Conservation (phyloP, 163 green algal genomes). For the Volvox carteri region DNA sequence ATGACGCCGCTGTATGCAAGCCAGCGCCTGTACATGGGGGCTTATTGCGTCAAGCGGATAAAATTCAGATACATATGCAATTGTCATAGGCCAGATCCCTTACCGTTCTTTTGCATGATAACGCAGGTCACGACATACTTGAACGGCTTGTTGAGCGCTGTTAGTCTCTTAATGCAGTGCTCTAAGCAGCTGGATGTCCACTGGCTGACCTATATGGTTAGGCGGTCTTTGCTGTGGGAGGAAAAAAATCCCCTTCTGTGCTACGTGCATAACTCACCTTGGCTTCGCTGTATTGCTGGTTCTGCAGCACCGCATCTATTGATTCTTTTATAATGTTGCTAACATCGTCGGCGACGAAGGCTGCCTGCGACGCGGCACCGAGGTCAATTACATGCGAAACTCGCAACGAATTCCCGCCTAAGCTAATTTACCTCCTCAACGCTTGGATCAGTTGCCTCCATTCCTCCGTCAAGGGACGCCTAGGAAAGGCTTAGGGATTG, state of each 20-base stretch:
- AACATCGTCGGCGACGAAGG: constrained; percentile 86
- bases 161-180: constrained; percentile 83
- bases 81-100: too few species aligned
- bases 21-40: constrained; percentile 78
- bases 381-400: constrained; percentile 41
- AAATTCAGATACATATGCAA: too few species aligned
- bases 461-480: not conserved
- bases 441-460: constrained; percentile 40
- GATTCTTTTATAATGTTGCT: constrained; percentile 90
- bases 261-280: constrained; percentile 68
- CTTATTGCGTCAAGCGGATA: too few species aligned
- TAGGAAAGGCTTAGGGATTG: not conserved
- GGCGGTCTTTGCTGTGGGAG: not conserved
- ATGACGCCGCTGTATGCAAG: constrained; percentile 85
- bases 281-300: constrained; percentile 79
- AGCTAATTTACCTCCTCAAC: constrained; percentile 31
- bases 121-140: constrained; percentile 89
- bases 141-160: constrained; percentile 85
- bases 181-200: constrained; percentile 84
- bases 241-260: too few species aligned
- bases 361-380: constrained; percentile 66
- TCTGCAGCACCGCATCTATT: constrained; percentile 81
- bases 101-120: constrained; percentile 92
- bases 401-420: not conserved
- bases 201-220: constrained; percentile 75